Evolutionary conservation across 352 stramenopile species (phyloP).

Genomic region (Blastocystis sp.): DNA sequence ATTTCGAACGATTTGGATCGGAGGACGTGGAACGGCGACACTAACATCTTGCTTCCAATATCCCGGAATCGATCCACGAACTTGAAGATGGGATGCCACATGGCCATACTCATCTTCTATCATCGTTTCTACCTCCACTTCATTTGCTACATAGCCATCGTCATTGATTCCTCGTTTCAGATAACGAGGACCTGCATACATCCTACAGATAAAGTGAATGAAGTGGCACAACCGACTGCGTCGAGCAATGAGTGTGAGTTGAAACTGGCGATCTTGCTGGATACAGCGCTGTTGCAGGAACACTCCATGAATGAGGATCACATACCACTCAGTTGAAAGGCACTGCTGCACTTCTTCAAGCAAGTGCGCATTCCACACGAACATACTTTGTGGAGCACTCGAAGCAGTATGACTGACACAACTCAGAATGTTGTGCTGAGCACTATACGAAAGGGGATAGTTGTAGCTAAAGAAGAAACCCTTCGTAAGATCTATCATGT

Average conservation of each 20-base stretch:
- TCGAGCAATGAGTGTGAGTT: constrained; percentile 88
- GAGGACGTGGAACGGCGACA: constrained; percentile 92
- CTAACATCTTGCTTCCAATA: constrained; percentile 98
- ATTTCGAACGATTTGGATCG: constrained; percentile 89
- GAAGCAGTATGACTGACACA: neutral
- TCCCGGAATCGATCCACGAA: constrained; percentile 95
- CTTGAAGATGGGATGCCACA: constrained; percentile 92
- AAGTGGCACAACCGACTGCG: constrained; percentile 65
- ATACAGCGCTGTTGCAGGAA: constrained; percentile 92
- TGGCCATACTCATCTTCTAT: constrained; percentile 76
- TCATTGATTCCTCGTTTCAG: constrained; percentile 92
- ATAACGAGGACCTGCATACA: constrained; percentile 98
- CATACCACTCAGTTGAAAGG: constrained; percentile 81
- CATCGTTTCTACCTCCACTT: constrained; percentile 97
- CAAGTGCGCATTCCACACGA: constrained; percentile 91
- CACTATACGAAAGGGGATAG: constrained; percentile 38
- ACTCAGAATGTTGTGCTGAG: constrained; percentile 4
- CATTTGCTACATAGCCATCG: constrained; percentile 96
- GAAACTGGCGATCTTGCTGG: constrained; percentile 87
- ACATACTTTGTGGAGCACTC: constrained; percentile 79
- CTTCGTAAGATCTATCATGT: constrained; percentile 95
- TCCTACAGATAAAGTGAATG: constrained; percentile 71
- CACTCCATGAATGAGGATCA: constrained; percentile 85
- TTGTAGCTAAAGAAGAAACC: constrained; percentile 99
- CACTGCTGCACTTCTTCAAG: constrained; percentile 80